phyloP scores from a whole-genome alignment of 106 monocot genomes.

The Dendrobium huoshanense region DNA sequence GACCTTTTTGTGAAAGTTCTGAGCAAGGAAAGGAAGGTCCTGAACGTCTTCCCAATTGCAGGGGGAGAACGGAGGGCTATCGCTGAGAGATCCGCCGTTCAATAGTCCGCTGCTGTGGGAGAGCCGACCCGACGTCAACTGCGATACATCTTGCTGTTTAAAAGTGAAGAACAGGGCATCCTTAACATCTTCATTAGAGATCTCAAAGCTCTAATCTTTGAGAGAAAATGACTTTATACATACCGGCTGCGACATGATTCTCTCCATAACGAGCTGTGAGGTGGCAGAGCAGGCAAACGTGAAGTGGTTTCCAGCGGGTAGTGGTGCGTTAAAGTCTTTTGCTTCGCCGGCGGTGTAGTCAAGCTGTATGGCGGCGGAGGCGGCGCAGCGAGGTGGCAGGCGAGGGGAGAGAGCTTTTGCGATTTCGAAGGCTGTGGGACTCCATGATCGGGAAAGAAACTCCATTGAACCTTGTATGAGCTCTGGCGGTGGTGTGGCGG shows the following conservation, averaged over 20 bases:
- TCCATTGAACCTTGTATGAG: constrained; percentile 54
- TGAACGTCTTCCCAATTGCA: constrained; percentile 58
- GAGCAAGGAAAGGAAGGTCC: constrained; percentile 14
- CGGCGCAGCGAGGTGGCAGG: background rate
- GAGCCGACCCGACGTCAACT: constrained; percentile 64
- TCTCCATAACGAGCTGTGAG: constrained; percentile 83
- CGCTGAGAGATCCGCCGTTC: constrained; percentile 75
- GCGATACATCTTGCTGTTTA: constrained; percentile 62
- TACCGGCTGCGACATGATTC: constrained; percentile 93
- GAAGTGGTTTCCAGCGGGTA: constrained; percentile 41
- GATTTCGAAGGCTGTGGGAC: constrained; percentile 37
- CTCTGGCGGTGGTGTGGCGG: background rate
- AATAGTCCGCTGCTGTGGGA: constrained; percentile 94
- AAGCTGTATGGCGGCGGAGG: constrained; percentile 3
- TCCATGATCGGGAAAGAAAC: constrained; percentile 81
- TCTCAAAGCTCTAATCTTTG: background rate
- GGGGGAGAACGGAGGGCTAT: constrained; percentile 90
- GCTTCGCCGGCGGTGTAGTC: constrained; percentile 34
- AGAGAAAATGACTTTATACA: background rate
- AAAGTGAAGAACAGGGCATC: background rate
- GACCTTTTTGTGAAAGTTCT: too few species aligned
- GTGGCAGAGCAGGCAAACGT: constrained; percentile 71
- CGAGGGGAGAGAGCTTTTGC: constrained; percentile 4
- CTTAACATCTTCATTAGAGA: background rate
- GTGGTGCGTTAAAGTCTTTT: background rate